Base-by-base conservation (phyloP, 768 basidiomycete species). In the Leucosporidium yakuticum region DNA sequence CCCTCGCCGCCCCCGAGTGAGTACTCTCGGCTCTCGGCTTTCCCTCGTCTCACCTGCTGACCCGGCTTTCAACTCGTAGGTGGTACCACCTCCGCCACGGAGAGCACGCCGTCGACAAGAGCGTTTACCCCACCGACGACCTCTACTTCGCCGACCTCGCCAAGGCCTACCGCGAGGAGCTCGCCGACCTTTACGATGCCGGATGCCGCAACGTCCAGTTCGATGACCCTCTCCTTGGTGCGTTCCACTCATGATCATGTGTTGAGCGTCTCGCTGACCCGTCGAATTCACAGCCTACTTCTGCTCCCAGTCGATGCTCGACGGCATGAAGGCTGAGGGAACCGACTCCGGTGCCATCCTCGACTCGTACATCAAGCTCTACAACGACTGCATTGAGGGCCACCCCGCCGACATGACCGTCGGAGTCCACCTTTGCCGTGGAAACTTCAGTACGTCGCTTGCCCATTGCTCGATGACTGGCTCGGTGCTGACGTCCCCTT, bases 1-100 rank as follows among this genome's bases (percentile, higher is more conserved):
- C 86, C 20, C 80, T 88, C 77, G 86, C 85, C 67, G 84, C 87
- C 0, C 88, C 88, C 4, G 85, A 85, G 53, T 39, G 47, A 87
- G 87, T 44, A 47, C 83, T 87, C 34, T 83, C 85, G 31, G 86
- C 86, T 75, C 34, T n/a, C n/a, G n/a, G 7, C 15, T 11, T 47
- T 63, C 25, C 53, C 25, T 25, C 69, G 23, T 65, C 29, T 7
- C 32, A 17, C 12, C n/a, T 50, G 48, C 34, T 23, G 15, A 63
- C n/a, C n/a, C 23, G 2, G 1, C 39, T 44, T 36, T 17, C 54
- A 7, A 48, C 47, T 15, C 31, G 14, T 15, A 44, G 65, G 60
- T 75, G 74, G 73, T 76, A 76, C 64, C 71, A 75, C 62, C 69
- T 76, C 60, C 74, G 76, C 20, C 72, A 76, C 69, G 67, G 65